Evolutionary conservation across 208 protist species (phyloP), one percentile per base, ranked within the genome.

Genomic region (Crithidia acanthocephali): DNA sequence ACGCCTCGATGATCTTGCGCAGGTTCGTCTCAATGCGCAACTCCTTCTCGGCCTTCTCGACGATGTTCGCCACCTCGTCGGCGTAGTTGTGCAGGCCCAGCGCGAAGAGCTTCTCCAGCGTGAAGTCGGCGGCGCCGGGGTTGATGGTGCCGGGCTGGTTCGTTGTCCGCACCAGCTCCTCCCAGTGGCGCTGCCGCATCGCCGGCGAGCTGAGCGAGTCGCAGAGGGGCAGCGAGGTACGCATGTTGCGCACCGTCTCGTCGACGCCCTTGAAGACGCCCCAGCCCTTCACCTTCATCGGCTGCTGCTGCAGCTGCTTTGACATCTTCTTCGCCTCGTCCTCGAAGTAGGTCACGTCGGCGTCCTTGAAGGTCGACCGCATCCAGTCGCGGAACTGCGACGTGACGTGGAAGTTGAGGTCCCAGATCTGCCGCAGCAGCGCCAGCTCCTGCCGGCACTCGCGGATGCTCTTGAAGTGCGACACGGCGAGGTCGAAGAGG

Each of bases 41-140:
- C 87, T 99, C 97, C 85, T 99, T 99, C 16, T 95, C 91, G 2
- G 98, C 98, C 70, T 96, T 98, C 77, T 99, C 98, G 13, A 99
- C 98, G 76, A 99, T 98, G 79, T 97, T 98, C 47, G 87, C 87
- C 27, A 99, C 97, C 63, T 98, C 98, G 28, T 99, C 98, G 0
- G 95, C 94, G 79, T 95, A 98, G 58, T 98, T 98, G 83, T 99
- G 96, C 53, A 99, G 93, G 25, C 98, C 93, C 8, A 99, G 91
- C 2, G 92, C 90, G 44, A 99, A 95, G 35, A 99, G 87, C 72
- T 98, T 97, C 60, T 97, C 83, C 11, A 99, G 90, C 25, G 88
- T 97, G 76, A 99, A 98, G 70, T 96, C 86, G 42, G 84, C 83
- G 10, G 87, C 83, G 8, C 88, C 81, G 51, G 95, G 95, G 74